These are phyloP conservation scores for Ogataea allantospora DNA, from an alignment of 805 yeast species.

Conservation along the genomic window DNA sequence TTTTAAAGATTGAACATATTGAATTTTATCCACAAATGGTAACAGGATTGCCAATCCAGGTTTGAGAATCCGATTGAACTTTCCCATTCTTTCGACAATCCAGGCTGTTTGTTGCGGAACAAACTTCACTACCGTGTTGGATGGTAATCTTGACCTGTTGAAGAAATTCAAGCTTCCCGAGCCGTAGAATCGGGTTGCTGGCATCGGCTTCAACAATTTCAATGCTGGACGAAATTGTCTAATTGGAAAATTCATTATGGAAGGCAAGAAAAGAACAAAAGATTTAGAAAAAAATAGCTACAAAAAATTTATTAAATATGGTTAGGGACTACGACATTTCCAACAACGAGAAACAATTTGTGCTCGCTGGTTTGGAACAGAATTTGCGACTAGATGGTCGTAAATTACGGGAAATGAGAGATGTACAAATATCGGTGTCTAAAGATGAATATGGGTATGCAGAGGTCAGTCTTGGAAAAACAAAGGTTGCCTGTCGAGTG, in stretches of 20 bases:
- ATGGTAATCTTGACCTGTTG: conserved; percentile 49
- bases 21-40: conserved; percentile 73
- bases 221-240: conserved; percentile 4
- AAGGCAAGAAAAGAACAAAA: conserved; percentile 4
- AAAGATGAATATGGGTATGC: conserved; percentile 72
- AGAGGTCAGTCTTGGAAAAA: conserved; percentile 73
- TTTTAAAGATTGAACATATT: conserved; percentile 78
- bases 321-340: conserved; percentile 62
- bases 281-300: neutral
- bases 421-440: conserved; percentile 62
- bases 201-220: neutral
- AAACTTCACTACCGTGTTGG: conserved; percentile 70
- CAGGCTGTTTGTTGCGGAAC: conserved; percentile 92
- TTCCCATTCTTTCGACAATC: conserved; percentile 91
- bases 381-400: conserved; percentile 72
- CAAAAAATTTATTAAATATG: conserved; percentile 38
- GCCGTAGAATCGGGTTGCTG: conserved; percentile 9
- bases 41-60: conserved; percentile 77
- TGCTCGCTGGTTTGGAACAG: conserved; percentile 59
- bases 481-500: conserved; percentile 68
- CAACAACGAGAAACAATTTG: conserved; percentile 58
- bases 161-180: conserved; percentile 25
- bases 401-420: conserved; percentile 58
- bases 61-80: conserved; percentile 61
- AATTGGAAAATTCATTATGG: conserved; percentile 4